Conservation (phyloP, 2,329 filamentous ascomycete species). For the Pseudogymnoascus sp. region DNA sequence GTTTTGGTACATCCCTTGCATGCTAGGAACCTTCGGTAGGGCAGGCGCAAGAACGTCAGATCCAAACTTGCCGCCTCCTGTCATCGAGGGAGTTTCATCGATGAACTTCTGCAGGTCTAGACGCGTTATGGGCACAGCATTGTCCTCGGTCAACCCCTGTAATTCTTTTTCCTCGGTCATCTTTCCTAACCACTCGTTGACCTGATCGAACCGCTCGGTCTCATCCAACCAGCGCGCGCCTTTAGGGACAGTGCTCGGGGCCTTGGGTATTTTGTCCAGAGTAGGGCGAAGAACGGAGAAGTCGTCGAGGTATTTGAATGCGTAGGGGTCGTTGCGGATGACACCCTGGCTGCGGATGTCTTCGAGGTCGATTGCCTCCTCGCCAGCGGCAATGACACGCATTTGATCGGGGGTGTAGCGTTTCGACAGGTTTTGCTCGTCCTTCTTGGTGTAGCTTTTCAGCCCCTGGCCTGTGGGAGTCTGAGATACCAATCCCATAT, state of each 20-base stretch:
- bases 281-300: constrained; percentile 70
- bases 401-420: constrained; percentile 77
- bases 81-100: constrained; percentile 9
- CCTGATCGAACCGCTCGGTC: constrained; percentile 54
- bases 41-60: constrained; percentile 4
- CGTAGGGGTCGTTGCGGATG: constrained; percentile 64
- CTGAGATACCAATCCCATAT: constrained; percentile 24
- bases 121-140: neutral
- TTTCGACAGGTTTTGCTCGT: constrained; percentile 54
- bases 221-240: constrained; percentile 48
- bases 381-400: constrained; percentile 72
- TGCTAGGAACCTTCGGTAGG: constrained; percentile 14
- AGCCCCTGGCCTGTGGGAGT: constrained; percentile 38
- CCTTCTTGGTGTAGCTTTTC: constrained; percentile 58
- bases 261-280: constrained; percentile 60
- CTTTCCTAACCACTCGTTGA: constrained; percentile 40
- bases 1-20: constrained; percentile 7
- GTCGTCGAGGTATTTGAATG: constrained; percentile 72
- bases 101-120: constrained; percentile 11
- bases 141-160: neutral
- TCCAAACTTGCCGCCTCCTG: constrained; percentile 1
- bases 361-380: constrained; percentile 64
- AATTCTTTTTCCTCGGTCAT: neutral
- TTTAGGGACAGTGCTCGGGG: constrained; percentile 22
- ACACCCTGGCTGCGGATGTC: constrained; percentile 70